These are phyloP conservation scores for Tetraselmis striata DNA, from an alignment of 139 green algal species.

Conservation along the genomic window DNA sequence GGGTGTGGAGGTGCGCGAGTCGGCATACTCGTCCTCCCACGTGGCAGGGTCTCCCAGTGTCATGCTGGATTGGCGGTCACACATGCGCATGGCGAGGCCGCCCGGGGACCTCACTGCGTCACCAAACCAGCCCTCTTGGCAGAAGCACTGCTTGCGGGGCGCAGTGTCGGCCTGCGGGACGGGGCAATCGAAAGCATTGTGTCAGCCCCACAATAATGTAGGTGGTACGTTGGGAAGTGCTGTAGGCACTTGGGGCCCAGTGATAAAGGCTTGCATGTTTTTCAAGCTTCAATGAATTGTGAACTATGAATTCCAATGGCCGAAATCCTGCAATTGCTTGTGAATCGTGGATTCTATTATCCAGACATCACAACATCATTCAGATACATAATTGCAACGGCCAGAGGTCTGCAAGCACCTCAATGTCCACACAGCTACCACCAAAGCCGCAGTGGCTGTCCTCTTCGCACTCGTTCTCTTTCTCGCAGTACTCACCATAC, in stretches of 20 bases:
- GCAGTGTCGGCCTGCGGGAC: constrained; percentile 7
- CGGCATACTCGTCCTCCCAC: constrained; percentile 19
- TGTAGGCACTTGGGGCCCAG: too few species aligned
- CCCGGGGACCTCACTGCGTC: neutral
- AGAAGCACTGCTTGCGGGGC: constrained; percentile 19
- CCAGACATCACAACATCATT: too few species aligned
- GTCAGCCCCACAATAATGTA: too few species aligned
- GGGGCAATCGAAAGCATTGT: too few species aligned
- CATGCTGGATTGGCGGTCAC: constrained; percentile 7
- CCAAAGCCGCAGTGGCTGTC: constrained; percentile 19
- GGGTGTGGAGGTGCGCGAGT: neutral
- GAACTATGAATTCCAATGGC: too few species aligned
- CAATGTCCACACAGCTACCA: constrained; percentile 17
- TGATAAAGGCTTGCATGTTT: too few species aligned
- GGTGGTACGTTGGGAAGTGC: too few species aligned
- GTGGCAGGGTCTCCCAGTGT: constrained; percentile 8
- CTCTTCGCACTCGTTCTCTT: constrained; percentile 23
- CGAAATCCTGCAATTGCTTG: too few species aligned
- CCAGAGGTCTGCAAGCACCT: too few species aligned
- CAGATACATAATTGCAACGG: too few species aligned
- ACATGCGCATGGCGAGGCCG: neutral
- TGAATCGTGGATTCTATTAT: too few species aligned
- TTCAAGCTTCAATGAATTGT: too few species aligned
- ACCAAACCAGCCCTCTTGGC: constrained; percentile 18
- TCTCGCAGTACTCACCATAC: constrained; percentile 21